Percentiles rank a stretch among this genome's conserved stretches.
Evolutionary conservation across 139 green algal genomes (phyloP).

Genomic region (Axilococcus clingmanii): DNA sequence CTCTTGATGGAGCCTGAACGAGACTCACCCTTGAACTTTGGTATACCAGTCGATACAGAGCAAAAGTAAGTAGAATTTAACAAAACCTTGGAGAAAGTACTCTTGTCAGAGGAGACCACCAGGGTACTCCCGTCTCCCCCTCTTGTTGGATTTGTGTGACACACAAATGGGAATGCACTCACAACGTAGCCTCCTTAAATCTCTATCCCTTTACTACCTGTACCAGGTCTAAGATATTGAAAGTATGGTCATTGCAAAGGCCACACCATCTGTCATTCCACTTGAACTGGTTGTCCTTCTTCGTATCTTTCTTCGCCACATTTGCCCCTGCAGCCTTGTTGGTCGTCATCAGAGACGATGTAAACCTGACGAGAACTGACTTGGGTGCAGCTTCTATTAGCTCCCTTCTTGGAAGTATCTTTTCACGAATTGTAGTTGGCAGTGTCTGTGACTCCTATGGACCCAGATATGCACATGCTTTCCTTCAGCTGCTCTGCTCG

Average conservation of each 20-base stretch:
- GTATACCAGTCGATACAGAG: no score
- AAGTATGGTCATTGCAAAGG: constrained; percentile 5
- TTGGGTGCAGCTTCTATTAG: constrained; percentile 32
- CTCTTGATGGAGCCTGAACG: no score
- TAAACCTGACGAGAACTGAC: constrained; percentile 61
- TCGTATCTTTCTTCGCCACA: constrained; percentile 82
- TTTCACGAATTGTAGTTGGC: constrained; percentile 34
- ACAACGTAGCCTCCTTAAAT: no score
- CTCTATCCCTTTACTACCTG: no score
- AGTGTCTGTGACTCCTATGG: constrained; percentile 66
- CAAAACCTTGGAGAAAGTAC: no score
- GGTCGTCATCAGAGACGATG: constrained; percentile 68
- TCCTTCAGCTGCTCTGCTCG: constrained; percentile 20
- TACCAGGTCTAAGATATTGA: constrained; percentile 42
- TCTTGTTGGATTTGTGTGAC: no score
- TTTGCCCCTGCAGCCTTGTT: constrained; percentile 78
- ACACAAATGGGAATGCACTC: no score
- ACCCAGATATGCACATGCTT: constrained; percentile 50
- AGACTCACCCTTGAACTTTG: no score
- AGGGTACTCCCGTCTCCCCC: no score
- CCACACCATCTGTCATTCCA: constrained; percentile 67
- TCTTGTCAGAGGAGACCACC: no score
- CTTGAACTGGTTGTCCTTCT: constrained; percentile 79
- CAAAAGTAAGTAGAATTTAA: no score
- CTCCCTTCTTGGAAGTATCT: constrained; percentile 28